phyloP scores from a whole-genome alignment of 2,329 filamentous ascomycete genomes.

The Metarhizium guizhouense region DNA sequence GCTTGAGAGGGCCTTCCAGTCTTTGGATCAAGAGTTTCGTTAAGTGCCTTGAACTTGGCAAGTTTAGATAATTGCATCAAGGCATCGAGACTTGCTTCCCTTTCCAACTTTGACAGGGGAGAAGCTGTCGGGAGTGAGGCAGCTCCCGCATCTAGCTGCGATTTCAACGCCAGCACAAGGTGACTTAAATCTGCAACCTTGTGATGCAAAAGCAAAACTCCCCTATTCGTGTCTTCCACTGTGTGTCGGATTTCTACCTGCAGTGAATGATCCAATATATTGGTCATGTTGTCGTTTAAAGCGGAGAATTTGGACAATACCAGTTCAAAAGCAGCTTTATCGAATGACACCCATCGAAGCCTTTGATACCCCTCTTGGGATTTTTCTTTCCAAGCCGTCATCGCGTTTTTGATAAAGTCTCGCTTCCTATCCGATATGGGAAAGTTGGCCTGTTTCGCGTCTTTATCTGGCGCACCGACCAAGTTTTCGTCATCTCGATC shows the following conservation, averaged over 20 bases:
- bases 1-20: constrained; percentile 17
- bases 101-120: constrained; percentile 24
- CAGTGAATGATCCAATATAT: constrained; percentile 35
- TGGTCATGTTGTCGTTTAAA: constrained; percentile 39
- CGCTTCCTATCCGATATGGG: constrained; percentile 31
- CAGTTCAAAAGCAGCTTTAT: constrained; percentile 35
- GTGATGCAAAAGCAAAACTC: constrained; percentile 36
- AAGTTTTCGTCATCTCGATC: constrained; percentile 24
- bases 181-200: constrained; percentile 35
- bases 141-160: constrained; percentile 28
- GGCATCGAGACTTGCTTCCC: constrained; percentile 29
- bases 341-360: constrained; percentile 36
- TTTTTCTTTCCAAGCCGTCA: constrained; percentile 27
- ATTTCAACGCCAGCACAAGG: constrained; percentile 35
- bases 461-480: constrained; percentile 30
- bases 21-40: constrained; percentile 33
- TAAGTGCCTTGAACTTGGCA: constrained; percentile 43
- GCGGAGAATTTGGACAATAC: constrained; percentile 33
- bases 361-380: constrained; percentile 25
- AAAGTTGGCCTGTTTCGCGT: constrained; percentile 35
- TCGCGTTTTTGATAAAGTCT: constrained; percentile 35
- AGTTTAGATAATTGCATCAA: constrained; percentile 32
- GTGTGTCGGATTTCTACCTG: constrained; percentile 38
- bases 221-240: constrained; percentile 38
- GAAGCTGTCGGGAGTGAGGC: constrained; percentile 8